A percentile compares a stretch with the other conserved stretches of the same genome.
Evolutionary conservation across 371 early-diverging fungal species (phyloP).

Genomic region (Apophysomyces ossiformis): DNA sequence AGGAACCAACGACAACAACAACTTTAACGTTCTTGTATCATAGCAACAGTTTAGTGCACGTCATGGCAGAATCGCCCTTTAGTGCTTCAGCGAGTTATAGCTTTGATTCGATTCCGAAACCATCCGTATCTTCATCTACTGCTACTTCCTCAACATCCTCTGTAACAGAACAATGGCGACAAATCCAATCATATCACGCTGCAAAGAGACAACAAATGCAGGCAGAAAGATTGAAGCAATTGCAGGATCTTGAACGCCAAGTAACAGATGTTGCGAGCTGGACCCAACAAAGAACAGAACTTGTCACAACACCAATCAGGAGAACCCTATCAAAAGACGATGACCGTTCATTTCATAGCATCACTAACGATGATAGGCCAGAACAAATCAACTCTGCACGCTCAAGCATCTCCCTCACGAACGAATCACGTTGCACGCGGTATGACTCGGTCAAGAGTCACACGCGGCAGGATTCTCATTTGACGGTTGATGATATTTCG

Average conservation of each 20-base stretch:
- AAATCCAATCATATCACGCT: constrained; percentile 28
- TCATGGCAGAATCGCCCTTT: constrained; percentile 14
- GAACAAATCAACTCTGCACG: constrained; percentile 8
- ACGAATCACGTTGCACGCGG: background rate
- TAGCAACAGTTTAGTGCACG: background rate
- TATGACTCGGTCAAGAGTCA: constrained; percentile 9
- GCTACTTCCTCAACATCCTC: constrained; percentile 23
- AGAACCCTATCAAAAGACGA: constrained; percentile 20
- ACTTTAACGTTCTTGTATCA: background rate
- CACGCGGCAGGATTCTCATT: background rate
- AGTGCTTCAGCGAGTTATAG: background rate
- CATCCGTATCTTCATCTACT: constrained; percentile 20
- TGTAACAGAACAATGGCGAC: constrained; percentile 32
- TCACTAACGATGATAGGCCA: constrained; percentile 5
- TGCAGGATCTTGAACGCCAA: constrained; percentile 48
- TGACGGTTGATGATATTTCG: background rate
- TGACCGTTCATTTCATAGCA: constrained; percentile 6
- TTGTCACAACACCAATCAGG: constrained; percentile 22
- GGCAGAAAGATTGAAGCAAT: constrained; percentile 40
- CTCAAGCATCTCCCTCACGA: background rate
- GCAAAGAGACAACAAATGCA: constrained; percentile 36
- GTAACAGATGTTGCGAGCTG: constrained; percentile 40
- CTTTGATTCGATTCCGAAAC: constrained; percentile 12
- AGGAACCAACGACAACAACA: no score
- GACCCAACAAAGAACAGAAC: constrained; percentile 42